Evolutionary conservation across 176 grass and related monocot genomes (phyloP).

Genomic region (Avena insularis): DNA sequence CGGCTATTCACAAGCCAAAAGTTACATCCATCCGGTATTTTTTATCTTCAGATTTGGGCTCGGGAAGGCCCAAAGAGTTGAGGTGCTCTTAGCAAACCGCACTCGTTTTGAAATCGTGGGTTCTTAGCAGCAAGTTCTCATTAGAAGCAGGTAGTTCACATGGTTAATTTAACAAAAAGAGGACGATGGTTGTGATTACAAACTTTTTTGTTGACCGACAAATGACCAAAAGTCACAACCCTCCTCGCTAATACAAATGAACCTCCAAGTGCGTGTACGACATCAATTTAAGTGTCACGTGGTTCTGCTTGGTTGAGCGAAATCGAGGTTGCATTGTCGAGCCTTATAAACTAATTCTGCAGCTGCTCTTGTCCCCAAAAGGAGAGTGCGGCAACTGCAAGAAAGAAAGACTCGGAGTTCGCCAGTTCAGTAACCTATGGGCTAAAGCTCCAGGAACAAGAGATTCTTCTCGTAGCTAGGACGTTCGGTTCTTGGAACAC

Average conservation of each 20-base stretch:
- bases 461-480: slow-evolving; percentile 62
- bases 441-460: slow-evolving; percentile 61
- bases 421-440: slow-evolving; percentile 43
- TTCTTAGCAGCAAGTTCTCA: no score
- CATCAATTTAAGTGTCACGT: slow-evolving; percentile 34
- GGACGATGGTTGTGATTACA: no score
- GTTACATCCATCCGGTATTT: no score
- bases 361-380: not conserved
- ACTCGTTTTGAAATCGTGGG: no score
- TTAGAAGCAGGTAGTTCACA: no score
- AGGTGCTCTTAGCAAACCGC: no score
- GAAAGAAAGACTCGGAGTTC: slow-evolving; percentile 39
- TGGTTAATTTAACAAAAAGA: no score
- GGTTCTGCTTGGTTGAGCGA: slow-evolving; percentile 40
- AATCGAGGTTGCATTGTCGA: slow-evolving; percentile 29
- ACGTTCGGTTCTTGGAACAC: slow-evolving; percentile 53
- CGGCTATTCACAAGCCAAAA: no score
- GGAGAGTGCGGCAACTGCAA: slow-evolving; percentile 19
- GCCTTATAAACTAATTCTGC: slow-evolving; percentile 43
- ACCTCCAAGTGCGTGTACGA: slow-evolving; percentile 26
- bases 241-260: not conserved
- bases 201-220: no score
- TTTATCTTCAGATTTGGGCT: no score
- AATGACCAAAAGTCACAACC: no score
- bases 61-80: no score